phyloP scores from a whole-genome alignment of 1,284 basidiomycete species.

The Cutaneotrichosporon spelunceum region DNA sequence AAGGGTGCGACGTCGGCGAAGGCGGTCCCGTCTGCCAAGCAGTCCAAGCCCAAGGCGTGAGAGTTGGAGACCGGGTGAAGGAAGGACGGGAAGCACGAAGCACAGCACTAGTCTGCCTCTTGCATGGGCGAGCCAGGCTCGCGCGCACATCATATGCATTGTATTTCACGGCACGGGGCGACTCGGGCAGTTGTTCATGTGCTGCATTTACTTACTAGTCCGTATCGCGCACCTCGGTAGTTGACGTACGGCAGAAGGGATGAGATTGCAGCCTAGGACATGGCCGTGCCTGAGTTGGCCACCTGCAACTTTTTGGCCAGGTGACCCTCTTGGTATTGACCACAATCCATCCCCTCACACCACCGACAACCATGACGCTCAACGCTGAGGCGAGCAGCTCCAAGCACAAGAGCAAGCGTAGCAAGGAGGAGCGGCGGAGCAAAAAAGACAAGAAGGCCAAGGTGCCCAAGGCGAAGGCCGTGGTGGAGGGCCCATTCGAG shows the following conservation, averaged over 20 bases:
- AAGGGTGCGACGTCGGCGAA: slow-evolving; percentile 3
- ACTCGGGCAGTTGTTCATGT: not conserved
- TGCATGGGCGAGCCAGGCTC: slow-evolving; percentile 4
- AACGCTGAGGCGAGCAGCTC: slow-evolving; percentile 34
- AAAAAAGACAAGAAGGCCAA: slow-evolving; percentile 23
- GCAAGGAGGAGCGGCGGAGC: slow-evolving; percentile 22
- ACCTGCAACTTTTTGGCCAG: slow-evolving; percentile 25
- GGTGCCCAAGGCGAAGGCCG: slow-evolving; percentile 15
- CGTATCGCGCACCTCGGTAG: too few relatives aligned
- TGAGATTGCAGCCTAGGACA: not conserved
- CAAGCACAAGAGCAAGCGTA: slow-evolving; percentile 25
- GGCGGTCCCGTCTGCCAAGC: not conserved
- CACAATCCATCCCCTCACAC: slow-evolving; percentile 10
- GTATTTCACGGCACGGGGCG: slow-evolving; percentile 6
- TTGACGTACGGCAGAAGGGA: too few relatives aligned
- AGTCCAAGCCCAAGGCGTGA: not conserved
- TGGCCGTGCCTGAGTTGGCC: slow-evolving; percentile 24
- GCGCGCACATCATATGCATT: slow-evolving; percentile 17
- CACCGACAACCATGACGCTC: slow-evolving; percentile 18
- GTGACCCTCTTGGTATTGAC: not conserved
- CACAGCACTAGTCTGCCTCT: slow-evolving; percentile 1
- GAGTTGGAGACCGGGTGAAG: not conserved
- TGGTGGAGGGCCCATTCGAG: slow-evolving; percentile 60
- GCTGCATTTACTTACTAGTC: too few relatives aligned
- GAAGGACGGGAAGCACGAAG: slow-evolving; percentile 1